A percentile compares a stretch with the other conserved stretches of the same genome.
These are phyloP conservation scores for Sporormia fimetaria DNA, from an alignment of 495 filamentous ascomycete genomes.

Conservation along the genomic window DNA sequence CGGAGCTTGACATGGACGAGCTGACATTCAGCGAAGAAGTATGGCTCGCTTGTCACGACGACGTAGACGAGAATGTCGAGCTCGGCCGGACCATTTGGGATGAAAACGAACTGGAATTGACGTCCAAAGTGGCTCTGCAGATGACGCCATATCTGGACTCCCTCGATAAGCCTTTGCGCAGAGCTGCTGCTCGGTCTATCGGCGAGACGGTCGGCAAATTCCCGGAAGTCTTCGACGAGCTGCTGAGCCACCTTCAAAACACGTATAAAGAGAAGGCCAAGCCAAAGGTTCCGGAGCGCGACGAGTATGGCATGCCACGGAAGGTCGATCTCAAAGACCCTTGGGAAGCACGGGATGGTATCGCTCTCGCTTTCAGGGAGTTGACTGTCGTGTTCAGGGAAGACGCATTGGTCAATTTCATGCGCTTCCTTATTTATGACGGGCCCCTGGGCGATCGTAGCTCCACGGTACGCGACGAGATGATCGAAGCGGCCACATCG, in stretches of 20 bases:
- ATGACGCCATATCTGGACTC: slow-evolving; percentile 71
- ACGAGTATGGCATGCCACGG: slow-evolving; percentile 84
- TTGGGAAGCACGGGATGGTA: slow-evolving; percentile 81
- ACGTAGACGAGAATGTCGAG: slow-evolving; percentile 76
- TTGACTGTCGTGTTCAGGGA: slow-evolving; percentile 58
- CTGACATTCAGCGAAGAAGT: slow-evolving; percentile 76
- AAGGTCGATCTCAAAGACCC: slow-evolving; percentile 75
- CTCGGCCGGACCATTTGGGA: slow-evolving; percentile 85
- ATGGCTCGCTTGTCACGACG: slow-evolving; percentile 87
- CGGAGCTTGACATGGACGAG: slow-evolving; percentile 83
- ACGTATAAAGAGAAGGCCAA: slow-evolving; percentile 69
- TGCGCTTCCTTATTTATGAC: slow-evolving; percentile 71
- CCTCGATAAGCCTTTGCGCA: slow-evolving; percentile 64
- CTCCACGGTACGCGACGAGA: slow-evolving; percentile 63
- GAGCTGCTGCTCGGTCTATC: slow-evolving; percentile 74
- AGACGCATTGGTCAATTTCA: slow-evolving; percentile 58
- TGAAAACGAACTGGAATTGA: slow-evolving; percentile 71
- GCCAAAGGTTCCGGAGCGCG: slow-evolving; percentile 66
- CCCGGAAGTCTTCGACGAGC: slow-evolving; percentile 42
- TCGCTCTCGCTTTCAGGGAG: slow-evolving; percentile 75
- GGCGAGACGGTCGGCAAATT: slow-evolving; percentile 55
- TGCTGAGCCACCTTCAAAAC: slow-evolving; percentile 51
- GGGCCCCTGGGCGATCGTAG: slow-evolving; percentile 76
- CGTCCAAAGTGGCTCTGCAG: slow-evolving; percentile 47
- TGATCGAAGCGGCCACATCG: slow-evolving; percentile 82